A percentile compares a stretch with the other conserved stretches of the same genome.
Conservation (phyloP, 192 early-diverging fungal species). For the Powellomyces hirtus region DNA sequence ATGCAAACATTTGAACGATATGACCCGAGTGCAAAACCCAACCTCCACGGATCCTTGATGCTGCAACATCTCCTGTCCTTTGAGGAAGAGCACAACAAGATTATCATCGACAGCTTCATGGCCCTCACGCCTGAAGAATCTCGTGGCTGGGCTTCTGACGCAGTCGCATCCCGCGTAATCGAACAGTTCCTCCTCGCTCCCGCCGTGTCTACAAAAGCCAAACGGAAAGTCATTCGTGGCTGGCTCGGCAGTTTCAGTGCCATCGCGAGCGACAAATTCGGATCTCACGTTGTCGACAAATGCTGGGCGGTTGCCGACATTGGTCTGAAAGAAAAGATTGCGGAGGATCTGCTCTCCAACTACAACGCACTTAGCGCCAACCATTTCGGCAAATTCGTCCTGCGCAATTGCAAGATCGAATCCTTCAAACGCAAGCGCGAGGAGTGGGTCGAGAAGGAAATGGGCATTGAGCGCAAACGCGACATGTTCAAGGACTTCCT, state of each 20-base stretch:
- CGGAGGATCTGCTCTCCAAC: conserved; percentile 60
- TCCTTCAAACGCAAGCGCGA: conserved; percentile 69
- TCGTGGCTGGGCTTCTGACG: conserved; percentile 60
- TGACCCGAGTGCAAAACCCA: conserved; percentile 24
- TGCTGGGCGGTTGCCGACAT: conserved; percentile 74
- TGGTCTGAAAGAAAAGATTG: conserved; percentile 71
- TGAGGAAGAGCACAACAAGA: conserved; percentile 55
- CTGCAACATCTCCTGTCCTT: conserved; percentile 64
- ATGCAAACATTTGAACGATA: conserved; percentile 54
- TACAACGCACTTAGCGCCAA: conserved; percentile 57
- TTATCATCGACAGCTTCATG: conserved; percentile 65
- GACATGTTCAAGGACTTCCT: conserved; percentile 81
- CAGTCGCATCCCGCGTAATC: conserved; percentile 71
- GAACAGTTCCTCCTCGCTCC: conserved; percentile 63
- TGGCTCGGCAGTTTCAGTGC: conserved; percentile 57
- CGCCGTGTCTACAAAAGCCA: conserved; percentile 57
- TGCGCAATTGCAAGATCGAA: conserved; percentile 77
- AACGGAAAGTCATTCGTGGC: conserved; percentile 63
- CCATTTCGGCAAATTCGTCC: conserved; percentile 69
- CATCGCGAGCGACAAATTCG: conserved; percentile 71
- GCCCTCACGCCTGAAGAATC: conserved; percentile 46
- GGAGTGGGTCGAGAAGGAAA: conserved; percentile 75
- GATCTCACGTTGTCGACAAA: conserved; percentile 76
- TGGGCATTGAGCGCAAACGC: conserved; percentile 68
- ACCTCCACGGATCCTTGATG: conserved; percentile 67